Conservation (phyloP, 768 basidiomycete genomes). For the Lentinula sp. region DNA sequence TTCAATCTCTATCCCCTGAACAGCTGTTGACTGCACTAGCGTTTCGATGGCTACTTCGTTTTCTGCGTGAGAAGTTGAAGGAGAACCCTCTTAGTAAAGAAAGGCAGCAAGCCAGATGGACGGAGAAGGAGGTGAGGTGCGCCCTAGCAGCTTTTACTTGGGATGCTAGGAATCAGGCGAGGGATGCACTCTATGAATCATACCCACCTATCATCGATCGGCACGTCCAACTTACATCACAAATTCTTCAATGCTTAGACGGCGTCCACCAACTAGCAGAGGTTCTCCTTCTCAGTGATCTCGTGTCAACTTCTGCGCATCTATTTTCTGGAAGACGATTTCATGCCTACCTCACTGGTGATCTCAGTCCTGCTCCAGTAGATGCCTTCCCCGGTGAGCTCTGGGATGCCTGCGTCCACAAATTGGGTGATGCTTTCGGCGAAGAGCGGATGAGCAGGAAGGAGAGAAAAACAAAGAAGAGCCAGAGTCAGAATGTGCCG, state of each 20-base stretch:
- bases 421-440: conserved; percentile 42
- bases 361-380: conserved; percentile 9
- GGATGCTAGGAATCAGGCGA: not conserved
- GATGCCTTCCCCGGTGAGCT: conserved; percentile 25
- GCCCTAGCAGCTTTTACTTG: conserved; percentile 49
- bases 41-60: conserved; percentile 56
- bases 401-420: conserved; percentile 38
- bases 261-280: conserved; percentile 56
- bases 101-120: conserved; percentile 69
- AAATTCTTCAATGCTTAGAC: conserved; percentile 54
- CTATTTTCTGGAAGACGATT: conserved; percentile 55
- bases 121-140: conserved; percentile 50
- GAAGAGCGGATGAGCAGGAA: conserved; percentile 42
- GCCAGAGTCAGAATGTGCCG: not conserved
- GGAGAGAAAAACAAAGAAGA: conserved; percentile 12
- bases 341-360: conserved; percentile 44
- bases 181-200: not conserved
- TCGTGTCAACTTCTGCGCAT: conserved; percentile 38
- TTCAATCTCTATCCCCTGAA: not conserved
- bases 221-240: conserved; percentile 64
- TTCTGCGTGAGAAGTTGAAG: conserved; percentile 42
- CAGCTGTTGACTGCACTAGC: conserved; percentile 44
- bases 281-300: conserved; percentile 44
- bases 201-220: conserved; percentile 44
- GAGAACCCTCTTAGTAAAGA: conserved; percentile 44